Percentiles rank a stretch among this genome's conserved stretches.
Conservation (phyloP, 2,329 filamentous ascomycete species). For the Penicillium capsulatum region DNA sequence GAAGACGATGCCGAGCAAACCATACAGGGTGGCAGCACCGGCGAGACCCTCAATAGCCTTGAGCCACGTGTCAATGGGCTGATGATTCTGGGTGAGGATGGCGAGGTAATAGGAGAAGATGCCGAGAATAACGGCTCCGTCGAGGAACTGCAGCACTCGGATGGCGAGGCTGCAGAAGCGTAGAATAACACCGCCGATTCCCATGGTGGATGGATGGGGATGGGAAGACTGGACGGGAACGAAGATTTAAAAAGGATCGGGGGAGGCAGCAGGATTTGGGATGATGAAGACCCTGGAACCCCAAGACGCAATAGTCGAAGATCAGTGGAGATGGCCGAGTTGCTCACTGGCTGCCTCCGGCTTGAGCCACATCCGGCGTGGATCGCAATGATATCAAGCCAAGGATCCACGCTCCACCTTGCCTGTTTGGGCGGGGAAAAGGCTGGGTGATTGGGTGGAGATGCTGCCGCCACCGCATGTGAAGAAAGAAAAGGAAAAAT, state of each 20-base stretch:
- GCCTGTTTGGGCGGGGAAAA: conserved; percentile 1
- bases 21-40: conserved; percentile 71
- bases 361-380: conserved; percentile 2
- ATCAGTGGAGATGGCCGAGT: conserved; percentile 7
- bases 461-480: conserved; percentile 13
- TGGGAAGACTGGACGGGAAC: background rate
- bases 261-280: conserved; percentile 14
- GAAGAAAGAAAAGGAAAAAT: conserved; percentile 6
- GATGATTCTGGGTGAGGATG: conserved; percentile 61
- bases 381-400: conserved; percentile 8
- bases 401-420: conserved; percentile 1
- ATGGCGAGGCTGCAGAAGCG: conserved; percentile 67
- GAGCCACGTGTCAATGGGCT: conserved; percentile 60
- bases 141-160: conserved; percentile 69
- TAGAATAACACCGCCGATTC: conserved; percentile 58
- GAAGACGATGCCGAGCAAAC: conserved; percentile 65
- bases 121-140: conserved; percentile 67
- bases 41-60: conserved; percentile 75
- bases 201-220: conserved; percentile 48
- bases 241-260: conserved; percentile 2
- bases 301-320: conserved; percentile 14
- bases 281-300: conserved; percentile 10
- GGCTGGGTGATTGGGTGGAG: background rate
- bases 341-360: conserved; percentile 5
- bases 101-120: conserved; percentile 84